phyloP scores from a whole-genome alignment of 257 asterid species.

The Prunella vulgaris region DNA sequence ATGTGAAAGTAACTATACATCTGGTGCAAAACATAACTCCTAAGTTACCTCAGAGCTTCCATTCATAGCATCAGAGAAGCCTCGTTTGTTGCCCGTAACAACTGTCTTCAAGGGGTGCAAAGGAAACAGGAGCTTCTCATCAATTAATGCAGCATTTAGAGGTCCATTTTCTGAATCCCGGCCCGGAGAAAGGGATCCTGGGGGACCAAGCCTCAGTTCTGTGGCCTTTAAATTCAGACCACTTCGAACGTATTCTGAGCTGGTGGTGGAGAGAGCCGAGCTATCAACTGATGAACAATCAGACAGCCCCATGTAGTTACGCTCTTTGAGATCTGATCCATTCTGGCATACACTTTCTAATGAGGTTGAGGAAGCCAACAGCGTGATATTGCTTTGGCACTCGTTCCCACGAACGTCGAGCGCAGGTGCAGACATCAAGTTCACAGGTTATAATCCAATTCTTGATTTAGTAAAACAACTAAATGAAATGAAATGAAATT shows the following conservation, averaged over 20 bases:
- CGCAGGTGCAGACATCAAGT: constrained; percentile 55
- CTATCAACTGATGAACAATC: constrained; percentile 69
- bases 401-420: constrained; percentile 42
- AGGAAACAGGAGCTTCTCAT: constrained; percentile 66
- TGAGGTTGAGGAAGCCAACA: constrained; percentile 47
- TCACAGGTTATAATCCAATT: constrained; percentile 7
- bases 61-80: constrained; percentile 67
- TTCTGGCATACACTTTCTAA: constrained; percentile 39
- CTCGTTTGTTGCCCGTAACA: constrained; percentile 67
- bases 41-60: constrained; percentile 44
- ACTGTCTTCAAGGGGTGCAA: constrained; percentile 43
- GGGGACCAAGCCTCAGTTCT: constrained; percentile 65
- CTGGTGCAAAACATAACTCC: constrained; percentile 19
- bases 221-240: constrained; percentile 63
- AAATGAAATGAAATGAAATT: constrained; percentile 2
- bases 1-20: too few relatives aligned
- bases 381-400: constrained; percentile 42
- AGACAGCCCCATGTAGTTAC: constrained; percentile 67
- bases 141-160: constrained; percentile 31
- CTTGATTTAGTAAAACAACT: constrained; percentile 19
- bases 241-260: constrained; percentile 32
- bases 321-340: constrained; percentile 46
- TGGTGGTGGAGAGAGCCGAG: constrained; percentile 42
- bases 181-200: constrained; percentile 58
- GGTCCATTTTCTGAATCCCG: constrained; percentile 34